Evolutionary conservation across 2,329 filamentous ascomycete species (phyloP), one percentile per base, ranked within the genome.

Genomic region (Cladosporium halotolerans): DNA sequence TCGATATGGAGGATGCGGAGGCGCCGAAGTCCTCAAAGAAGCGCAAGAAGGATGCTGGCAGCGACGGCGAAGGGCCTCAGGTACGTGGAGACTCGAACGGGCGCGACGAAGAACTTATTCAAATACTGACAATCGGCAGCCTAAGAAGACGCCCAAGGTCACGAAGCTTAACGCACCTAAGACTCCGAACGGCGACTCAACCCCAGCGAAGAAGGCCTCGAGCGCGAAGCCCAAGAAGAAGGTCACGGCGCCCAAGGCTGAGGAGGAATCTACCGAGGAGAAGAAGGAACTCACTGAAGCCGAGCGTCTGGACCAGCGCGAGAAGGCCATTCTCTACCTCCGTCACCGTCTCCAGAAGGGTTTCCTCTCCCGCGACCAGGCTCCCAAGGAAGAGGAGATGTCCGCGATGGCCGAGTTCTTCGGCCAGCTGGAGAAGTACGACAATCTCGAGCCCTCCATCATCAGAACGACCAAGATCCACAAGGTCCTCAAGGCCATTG

Each of bases 391-490:
- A 62, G 84, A 90, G 7, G 88, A 92, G 62, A 91, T 92, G 86
- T 76, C 82, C 57, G 73, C 76, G 45, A 90, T 93, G 85, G 84
- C 84, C 4, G 85, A 88, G 14, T 89, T 84, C 64, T 77, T 95
- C 54, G 80, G 78, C 31, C 89, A 95, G 70, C 81, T 99, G 5
- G 93, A 99, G 73, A 81, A 78, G 7, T 85, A 83, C 77, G 69
- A 82, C 1, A 88, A 95, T 59, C 81, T 97, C 4, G 92, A 97
- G 68, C 89, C 88, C 31, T 83, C 84, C 60, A 93, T 96, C 63
- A 96, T 97, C 64, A 84, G 88, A 58, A 78, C 76, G 11, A 99
- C 93, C 57, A 99, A 97, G 79, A 96, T 99, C 72, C 92, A 97
- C 82, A 99, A 99, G 76, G 92, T 99, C 9, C 79, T 99, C 54